Conservation (phyloP, 2,329 filamentous ascomycete species). For the Alternaria infectoria region DNA sequence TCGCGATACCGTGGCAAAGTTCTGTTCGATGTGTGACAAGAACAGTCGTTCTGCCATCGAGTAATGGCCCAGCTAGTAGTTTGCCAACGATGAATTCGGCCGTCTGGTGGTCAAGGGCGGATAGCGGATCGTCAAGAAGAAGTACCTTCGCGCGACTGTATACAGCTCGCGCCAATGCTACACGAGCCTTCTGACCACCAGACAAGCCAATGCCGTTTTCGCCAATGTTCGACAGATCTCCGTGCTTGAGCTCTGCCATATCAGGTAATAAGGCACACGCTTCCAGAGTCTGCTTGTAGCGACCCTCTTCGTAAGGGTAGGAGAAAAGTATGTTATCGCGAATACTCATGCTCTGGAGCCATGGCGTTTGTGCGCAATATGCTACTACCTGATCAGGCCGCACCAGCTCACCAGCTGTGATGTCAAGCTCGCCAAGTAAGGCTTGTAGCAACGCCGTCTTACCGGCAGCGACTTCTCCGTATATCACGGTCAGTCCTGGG, state of each 20-base stretch:
- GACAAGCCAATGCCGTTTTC: conserved; percentile 68
- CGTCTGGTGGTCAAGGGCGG: conserved; percentile 68
- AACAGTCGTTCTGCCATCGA: conserved; percentile 61
- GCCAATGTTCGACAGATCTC: conserved; percentile 67
- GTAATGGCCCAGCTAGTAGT: conserved; percentile 62
- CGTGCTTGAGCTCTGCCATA: conserved; percentile 67
- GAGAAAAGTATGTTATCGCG: conserved; percentile 72
- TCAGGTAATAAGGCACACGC: conserved; percentile 68
- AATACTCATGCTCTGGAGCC: conserved; percentile 74
- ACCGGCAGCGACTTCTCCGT: conserved; percentile 68
- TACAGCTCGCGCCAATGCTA: conserved; percentile 66
- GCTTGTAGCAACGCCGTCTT: conserved; percentile 68
- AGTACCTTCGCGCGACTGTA: conserved; percentile 63
- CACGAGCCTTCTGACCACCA: conserved; percentile 66
- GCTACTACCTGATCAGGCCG: conserved; percentile 64
- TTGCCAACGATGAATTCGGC: conserved; percentile 66
- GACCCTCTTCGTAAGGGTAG: conserved; percentile 69
- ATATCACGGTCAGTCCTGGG: conserved; percentile 64
- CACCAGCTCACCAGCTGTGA: conserved; percentile 57
- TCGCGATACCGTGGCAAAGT: conserved; percentile 73
- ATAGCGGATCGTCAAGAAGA: conserved; percentile 65
- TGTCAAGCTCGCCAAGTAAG: conserved; percentile 65
- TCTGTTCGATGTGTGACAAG: conserved; percentile 72
- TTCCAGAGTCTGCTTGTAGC: conserved; percentile 72
- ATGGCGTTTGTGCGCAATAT: conserved; percentile 70